A percentile compares a stretch with the other conserved stretches of the same genome.
Evolutionary conservation across 345 rosid species (phyloP).

Genomic region (Moricandia arvensis): DNA sequence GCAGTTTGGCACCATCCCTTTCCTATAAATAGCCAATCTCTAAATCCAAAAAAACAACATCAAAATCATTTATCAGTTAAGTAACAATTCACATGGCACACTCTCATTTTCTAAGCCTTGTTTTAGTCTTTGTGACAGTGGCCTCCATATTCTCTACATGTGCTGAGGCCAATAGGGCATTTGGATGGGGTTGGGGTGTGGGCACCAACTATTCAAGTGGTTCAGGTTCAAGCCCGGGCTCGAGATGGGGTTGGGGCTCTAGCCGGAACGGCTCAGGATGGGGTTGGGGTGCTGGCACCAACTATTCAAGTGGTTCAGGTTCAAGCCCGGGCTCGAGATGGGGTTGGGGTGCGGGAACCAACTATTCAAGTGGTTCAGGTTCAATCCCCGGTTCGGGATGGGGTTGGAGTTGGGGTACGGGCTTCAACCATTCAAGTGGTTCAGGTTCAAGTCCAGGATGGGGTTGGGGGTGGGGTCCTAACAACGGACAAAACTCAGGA

Average conservation of each 20-base stretch:
- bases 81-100: neutral
- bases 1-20: constrained; percentile 9
- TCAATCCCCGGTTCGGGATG: neutral
- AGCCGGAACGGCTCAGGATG: neutral
- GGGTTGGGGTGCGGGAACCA: constrained; percentile 34
- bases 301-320: too few species aligned
- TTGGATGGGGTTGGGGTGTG: constrained; percentile 32
- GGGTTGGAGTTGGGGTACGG: constrained; percentile 35
- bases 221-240: constrained; percentile 9
- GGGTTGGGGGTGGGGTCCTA: constrained; percentile 23
- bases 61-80: constrained; percentile 13
- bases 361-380: constrained; percentile 28
- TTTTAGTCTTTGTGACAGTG: constrained; percentile 12
- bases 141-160: constrained; percentile 1
- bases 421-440: constrained; percentile 26
- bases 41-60: neutral
- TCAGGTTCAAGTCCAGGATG: constrained; percentile 12
- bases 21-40: constrained; percentile 21
- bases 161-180: constrained; percentile 29
- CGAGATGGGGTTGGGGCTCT: constrained; percentile 24
- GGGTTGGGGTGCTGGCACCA: too few species aligned
- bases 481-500: neutral
- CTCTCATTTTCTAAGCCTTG: constrained; percentile 5
- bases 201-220: constrained; percentile 33
- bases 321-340: too few species aligned